Conservation (phyloP, 73 alveolate species). For the Blepharisma japonicum region DNA sequence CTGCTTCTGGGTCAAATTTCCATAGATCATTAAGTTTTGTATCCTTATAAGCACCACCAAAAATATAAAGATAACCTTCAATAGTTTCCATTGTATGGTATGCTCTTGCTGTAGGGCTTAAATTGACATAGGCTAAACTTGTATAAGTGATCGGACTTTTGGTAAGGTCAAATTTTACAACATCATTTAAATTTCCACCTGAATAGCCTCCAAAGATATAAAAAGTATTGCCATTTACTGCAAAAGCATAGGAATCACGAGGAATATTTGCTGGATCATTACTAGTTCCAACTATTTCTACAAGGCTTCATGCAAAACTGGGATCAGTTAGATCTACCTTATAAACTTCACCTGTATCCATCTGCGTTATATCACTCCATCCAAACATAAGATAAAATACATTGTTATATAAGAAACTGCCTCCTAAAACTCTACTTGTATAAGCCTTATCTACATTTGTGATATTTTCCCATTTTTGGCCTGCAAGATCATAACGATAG, state of each 20-base stretch:
- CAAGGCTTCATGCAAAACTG: background rate
- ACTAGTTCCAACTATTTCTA: background rate
- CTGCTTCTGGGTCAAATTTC: background rate
- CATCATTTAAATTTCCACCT: background rate
- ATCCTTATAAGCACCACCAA: constrained; percentile 26
- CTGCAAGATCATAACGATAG: too few species aligned
- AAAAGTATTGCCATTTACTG: background rate
- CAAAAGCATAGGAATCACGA: background rate
- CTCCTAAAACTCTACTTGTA: too few species aligned
- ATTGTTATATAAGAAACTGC: background rate
- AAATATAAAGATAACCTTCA: background rate
- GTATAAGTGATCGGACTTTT: background rate
- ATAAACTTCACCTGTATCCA: background rate
- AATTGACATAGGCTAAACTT: background rate
- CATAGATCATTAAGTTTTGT: constrained; percentile 4
- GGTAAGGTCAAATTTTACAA: constrained; percentile 14
- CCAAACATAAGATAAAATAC: background rate
- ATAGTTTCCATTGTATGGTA: background rate
- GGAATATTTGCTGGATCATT: background rate
- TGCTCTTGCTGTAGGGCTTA: constrained; percentile 11
- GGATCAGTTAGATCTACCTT: background rate
- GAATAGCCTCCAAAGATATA: background rate
- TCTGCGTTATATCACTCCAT: background rate
- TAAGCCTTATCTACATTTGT: too few species aligned
- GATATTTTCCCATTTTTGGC: too few species aligned